Evolutionary conservation across 345 rosid species (phyloP), one percentile per base, ranked within the genome.

Genomic region (Cardamine occulta): DNA sequence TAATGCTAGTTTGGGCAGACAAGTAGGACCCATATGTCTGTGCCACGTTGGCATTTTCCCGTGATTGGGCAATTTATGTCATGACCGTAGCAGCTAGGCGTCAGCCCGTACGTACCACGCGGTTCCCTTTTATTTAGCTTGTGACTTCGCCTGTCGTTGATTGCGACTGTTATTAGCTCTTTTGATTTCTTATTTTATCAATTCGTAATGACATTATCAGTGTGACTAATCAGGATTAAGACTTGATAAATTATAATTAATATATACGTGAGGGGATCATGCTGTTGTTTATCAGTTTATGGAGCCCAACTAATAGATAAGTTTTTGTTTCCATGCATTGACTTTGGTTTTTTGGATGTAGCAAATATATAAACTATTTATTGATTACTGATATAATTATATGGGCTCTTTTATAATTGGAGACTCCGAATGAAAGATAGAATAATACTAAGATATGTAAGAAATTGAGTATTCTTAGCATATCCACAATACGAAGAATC

Each of bases 41-140:
- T 31, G 82, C 87, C 91, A 85, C 78, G 79, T 83, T 87, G 85
- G 77, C 82, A 29, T 69, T 34, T 74, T 74, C 51, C 78, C 14
- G 39, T 69, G 63, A 59, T 68, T 66, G 8, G 18, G 42, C 66
- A 74, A 74, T 74, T 66, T 63, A 56, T 65, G 78, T 74, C 66
- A 65, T 65, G 70, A 63, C 70, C 76, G 70, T 63, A 73, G 54
- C 34, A 73, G 55, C 54, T 55, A 63, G 8, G 55, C 63, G 70
- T 73, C 70, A 63, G 78, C 78, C 72, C 78, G 72, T 75, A 66
- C 73, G 73, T 37, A 75, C 79, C 72, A 75, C 62, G 79, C 73
- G 74, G 74, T 60, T 68, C 79, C 61, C 65, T 49, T 59, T 66
- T 40, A 10, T 55, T 15, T 74, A 49, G 66, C 62, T 67, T 67